A percentile compares a stretch with the other conserved stretches of the same genome.
Evolutionary conservation across 2,329 filamentous ascomycete genomes (phyloP).

Genomic region (Trichophyton benhamiae): DNA sequence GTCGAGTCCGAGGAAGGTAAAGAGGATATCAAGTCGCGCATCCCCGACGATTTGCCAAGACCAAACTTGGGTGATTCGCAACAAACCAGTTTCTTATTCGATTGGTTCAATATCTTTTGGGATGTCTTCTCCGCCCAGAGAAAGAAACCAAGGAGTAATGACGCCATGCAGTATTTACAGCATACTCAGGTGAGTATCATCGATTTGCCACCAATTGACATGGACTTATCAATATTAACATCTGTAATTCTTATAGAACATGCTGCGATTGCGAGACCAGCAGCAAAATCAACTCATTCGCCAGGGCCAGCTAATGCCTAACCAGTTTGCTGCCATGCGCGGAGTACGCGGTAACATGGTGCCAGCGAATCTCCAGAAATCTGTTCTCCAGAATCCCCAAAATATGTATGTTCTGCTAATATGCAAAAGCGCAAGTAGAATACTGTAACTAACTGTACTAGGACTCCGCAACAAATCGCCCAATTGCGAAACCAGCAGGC

Average conservation of each 20-base stretch:
- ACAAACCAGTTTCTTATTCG: conserved; percentile 73
- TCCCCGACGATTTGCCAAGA: conserved; percentile 65
- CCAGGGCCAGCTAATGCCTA: conserved; percentile 50
- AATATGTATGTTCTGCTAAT: conserved; percentile 26
- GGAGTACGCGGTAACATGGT: conserved; percentile 36
- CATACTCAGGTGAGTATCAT: conserved; percentile 58
- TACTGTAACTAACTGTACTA: conserved; percentile 20
- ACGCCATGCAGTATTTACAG: conserved; percentile 62
- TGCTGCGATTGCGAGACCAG: conserved; percentile 58
- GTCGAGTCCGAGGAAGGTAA: conserved; percentile 65
- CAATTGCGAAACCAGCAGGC: conserved; percentile 49
- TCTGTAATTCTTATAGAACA: conserved; percentile 36
- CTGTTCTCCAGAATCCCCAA: conserved; percentile 55
- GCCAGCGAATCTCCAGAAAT: conserved; percentile 47
- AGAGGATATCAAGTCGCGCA: conserved; percentile 60
- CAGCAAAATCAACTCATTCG: conserved; percentile 67
- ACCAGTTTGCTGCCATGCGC: conserved; percentile 50
- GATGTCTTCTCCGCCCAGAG: conserved; percentile 83
- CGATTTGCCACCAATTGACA: not conserved
- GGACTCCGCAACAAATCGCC: conserved; percentile 54
- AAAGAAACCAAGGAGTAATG: conserved; percentile 50
- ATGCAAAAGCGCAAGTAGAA: not conserved
- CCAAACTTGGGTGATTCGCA: conserved; percentile 44
- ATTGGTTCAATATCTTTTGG: conserved; percentile 98
- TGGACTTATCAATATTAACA: not conserved